These are phyloP conservation scores for Verticillium dahliae DNA, from an alignment of 2,329 filamentous ascomycete genomes.

Conservation along the genomic window DNA sequence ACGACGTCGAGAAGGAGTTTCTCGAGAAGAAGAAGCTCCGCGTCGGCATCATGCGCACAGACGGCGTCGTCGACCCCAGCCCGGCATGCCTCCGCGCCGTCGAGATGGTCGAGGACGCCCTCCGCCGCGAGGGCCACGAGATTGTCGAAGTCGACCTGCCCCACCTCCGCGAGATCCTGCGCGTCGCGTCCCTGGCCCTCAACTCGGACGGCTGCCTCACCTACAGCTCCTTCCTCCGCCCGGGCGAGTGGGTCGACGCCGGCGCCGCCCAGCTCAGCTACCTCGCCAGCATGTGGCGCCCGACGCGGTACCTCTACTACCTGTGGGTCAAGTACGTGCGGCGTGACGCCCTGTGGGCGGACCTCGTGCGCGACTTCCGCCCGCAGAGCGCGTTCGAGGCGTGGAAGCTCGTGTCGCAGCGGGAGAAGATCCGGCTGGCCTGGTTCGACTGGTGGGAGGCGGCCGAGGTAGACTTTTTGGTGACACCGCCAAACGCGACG, in stretches of 20 bases:
- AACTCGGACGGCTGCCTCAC: constrained; percentile 79
- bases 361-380: constrained; percentile 65
- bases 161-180: constrained; percentile 66
- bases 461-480: constrained; percentile 66
- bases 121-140: constrained; percentile 68
- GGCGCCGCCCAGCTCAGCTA: constrained; percentile 70
- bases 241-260: constrained; percentile 71
- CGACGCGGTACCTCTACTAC: constrained; percentile 80
- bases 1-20: constrained; percentile 52
- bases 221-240: constrained; percentile 69
- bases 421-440: constrained; percentile 68
- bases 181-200: constrained; percentile 71
- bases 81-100: constrained; percentile 78
- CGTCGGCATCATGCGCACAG: constrained; percentile 71
- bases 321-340: constrained; percentile 82
- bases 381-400: constrained; percentile 70
- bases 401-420: constrained; percentile 71
- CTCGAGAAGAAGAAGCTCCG: constrained; percentile 56
- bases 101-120: constrained; percentile 61
- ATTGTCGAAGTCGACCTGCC: constrained; percentile 60
- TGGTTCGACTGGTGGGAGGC: constrained; percentile 86
- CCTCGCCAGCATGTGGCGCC: constrained; percentile 66
- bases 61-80: constrained; percentile 77
- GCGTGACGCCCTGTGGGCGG: constrained; percentile 71
- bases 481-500: constrained; percentile 83